Base-by-base conservation (phyloP, 768 basidiomycete species). In the Lanmaoa pseudosensibilis region DNA sequence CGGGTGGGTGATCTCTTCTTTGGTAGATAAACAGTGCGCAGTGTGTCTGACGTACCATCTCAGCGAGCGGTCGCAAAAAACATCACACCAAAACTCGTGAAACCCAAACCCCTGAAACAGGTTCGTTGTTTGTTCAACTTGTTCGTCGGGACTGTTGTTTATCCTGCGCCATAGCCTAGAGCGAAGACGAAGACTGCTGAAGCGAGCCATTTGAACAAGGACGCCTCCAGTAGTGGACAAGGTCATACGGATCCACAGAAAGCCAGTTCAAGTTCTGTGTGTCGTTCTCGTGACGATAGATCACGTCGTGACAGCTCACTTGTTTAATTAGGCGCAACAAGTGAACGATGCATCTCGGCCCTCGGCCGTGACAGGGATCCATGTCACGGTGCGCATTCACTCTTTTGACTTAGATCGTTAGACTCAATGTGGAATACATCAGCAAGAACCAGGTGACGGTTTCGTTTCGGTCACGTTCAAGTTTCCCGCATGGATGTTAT, bases 261-360 rank as follows among this genome's bases (percentile, higher is more conserved):
- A 4, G 36, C 12, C 0, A 1, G 0, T 1, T 13, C 16, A 0
- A 1, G 0, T 1, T 13, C 16, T 19, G 27, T 40, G 11, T 36
- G 46, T 33, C 16, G 37, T 38, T 37, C 11, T n/a, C 25, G 11
- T 6, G 36, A 7, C 12, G 10, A 36, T 12, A 1, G 18, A 18
- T 46, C 30, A 4, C 8, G 13, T 36, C 7, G 5, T 25, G 16
- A 13, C 7, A 4, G 16, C 34, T 37, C 23, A 37, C 11, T n/a
- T 27, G 12, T 25, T n/a, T 34, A 21, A n/a, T 47, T 5, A 47
- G 32, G 21, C 9, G 3, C 32, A 23, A 10, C 19, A 34, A 23
- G 3, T 4, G 5, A 23, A 13, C 11, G 2, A 47, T 21, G 2
- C 9, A 5, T 34, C 32, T 12, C 34, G 2, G 7, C 10, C 34